Percentiles rank a stretch among this genome's conserved stretches.
Evolutionary conservation across 73 alveolate species (phyloP).

Genomic region (Paramecium sonneborni): DNA sequence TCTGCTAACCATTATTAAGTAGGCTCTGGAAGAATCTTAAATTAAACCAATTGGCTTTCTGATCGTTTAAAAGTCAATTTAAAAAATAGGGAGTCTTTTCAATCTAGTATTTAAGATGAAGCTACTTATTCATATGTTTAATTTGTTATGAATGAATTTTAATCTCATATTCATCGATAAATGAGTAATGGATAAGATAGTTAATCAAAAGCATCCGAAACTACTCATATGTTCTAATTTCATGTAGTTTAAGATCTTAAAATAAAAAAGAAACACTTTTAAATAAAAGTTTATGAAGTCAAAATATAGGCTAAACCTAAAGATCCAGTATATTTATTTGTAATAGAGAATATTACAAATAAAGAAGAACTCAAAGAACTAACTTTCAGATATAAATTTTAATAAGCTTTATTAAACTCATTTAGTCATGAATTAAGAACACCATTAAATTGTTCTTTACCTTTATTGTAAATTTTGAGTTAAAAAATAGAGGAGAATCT

Average conservation of each 20-base stretch:
- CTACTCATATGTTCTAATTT: not conserved
- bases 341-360: not conserved
- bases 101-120: not conserved
- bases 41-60: not conserved
- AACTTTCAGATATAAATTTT: not conserved
- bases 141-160: slow-evolving; percentile 14
- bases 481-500: not conserved
- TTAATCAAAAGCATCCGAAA: not conserved
- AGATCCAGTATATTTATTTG: slow-evolving; percentile 26
- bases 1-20: not conserved
- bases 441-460: slow-evolving; percentile 56
- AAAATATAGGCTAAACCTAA: not conserved
- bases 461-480: slow-evolving; percentile 11
- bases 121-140: not conserved
- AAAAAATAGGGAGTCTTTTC: not conserved
- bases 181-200: not conserved
- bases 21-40: not conserved
- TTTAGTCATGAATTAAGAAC: slow-evolving; percentile 63
- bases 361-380: slow-evolving; percentile 9
- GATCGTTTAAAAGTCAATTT: not conserved
- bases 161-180: not conserved
- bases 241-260: slow-evolving; percentile 13
- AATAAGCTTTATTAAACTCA: slow-evolving; percentile 27
- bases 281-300: slow-evolving; percentile 26
- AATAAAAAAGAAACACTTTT: not conserved